Conservation (phyloP, 148 eudicot genomes). For the Camellia sinensis region DNA sequence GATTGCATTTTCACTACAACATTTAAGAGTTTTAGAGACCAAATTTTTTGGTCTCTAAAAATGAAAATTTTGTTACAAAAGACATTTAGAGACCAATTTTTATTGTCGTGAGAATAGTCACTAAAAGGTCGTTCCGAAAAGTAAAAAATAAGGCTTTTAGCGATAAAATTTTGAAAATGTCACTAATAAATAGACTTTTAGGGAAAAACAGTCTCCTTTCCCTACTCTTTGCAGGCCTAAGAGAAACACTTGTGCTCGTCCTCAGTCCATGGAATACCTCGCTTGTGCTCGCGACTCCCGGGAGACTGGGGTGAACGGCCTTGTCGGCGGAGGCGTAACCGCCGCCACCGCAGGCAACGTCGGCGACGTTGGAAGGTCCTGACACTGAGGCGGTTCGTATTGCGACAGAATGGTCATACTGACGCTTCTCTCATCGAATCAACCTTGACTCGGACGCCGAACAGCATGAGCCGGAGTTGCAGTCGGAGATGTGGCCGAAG, state of each 20-base stretch:
- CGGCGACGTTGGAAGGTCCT: conserved; percentile 19
- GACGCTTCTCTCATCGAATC: conserved; percentile 79
- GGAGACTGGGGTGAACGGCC: conserved; percentile 29
- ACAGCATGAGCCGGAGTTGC: too few species aligned
- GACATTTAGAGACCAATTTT: too few species aligned
- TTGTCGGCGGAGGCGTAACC: conserved; percentile 81
- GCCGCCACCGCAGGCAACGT: conserved; percentile 8
- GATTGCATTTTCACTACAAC: too few species aligned
- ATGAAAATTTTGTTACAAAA: too few species aligned
- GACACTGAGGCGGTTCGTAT: conserved; percentile 39
- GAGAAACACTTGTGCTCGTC: conserved; percentile 68
- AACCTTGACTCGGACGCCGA: conserved; percentile 68
- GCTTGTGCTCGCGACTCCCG: conserved; percentile 56
- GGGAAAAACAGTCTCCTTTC: conserved; percentile 73
- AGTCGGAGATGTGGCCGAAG: too few species aligned
- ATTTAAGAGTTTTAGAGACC: too few species aligned
- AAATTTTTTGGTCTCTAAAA: too few species aligned
- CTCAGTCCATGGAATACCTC: conserved; percentile 81
- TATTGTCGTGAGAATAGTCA: too few species aligned
- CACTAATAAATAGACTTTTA: too few species aligned
- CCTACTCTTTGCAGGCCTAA: conserved; percentile 62
- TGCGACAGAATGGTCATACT: conserved; percentile 68
- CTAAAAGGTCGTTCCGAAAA: too few species aligned
- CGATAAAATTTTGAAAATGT: too few species aligned
- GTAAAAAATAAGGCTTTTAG: too few species aligned